Base-by-base conservation (phyloP, 495 filamentous ascomycete genomes). In the Aspergillus steynii region DNA sequence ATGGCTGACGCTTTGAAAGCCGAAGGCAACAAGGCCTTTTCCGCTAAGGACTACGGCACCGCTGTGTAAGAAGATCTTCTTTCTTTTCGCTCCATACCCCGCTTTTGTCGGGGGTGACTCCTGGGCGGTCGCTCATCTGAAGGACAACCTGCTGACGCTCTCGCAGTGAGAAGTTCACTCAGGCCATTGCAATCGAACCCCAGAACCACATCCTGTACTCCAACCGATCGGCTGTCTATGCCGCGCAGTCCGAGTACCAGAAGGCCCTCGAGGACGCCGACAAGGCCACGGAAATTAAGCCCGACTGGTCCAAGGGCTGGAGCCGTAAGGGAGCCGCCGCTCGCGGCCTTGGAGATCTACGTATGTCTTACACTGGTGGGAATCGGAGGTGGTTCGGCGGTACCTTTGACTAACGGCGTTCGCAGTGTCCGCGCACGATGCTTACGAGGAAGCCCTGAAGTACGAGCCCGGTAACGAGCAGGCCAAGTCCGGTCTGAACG, bases 251-350 rank as follows among this genome's bases (percentile, higher is more conserved):
- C 65, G 86, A 97, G 46, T 99, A 90, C 80, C 80, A 88, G 63
- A 84, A 87, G 62, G 95, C 95, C 25, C 78, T 97, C 20, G 82
- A 89, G 56, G 95, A 99, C 84, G 95, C 96, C 55, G 87, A 88
- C 68, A 97, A 96, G 82, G 91, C 91, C 0, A 93, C 87, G 54
- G 85, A 95, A 80, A 78, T 98, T 73, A 98, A 98, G 82, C 90
- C 95, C 14, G 94, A 98, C 80, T 99, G 96, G 96, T 89, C 92
- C 37, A 96, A 97, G 77, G 96, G 95, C 67, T 95, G 92, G 85
- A 85, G 87, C 50, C 87, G 95, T 52, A 97, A 97, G 78, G 95
- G 92, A 45, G 89, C 94, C 50, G 95, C 95, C 55, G 80, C 91
- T 29, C 95, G 95, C 74, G 95, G 95, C 10, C 77, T 86, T 53